Evolutionary conservation across 1,284 basidiomycete genomes (phyloP), one percentile per base, ranked within the genome.

Genomic region (Rhodotorula sp.): DNA sequence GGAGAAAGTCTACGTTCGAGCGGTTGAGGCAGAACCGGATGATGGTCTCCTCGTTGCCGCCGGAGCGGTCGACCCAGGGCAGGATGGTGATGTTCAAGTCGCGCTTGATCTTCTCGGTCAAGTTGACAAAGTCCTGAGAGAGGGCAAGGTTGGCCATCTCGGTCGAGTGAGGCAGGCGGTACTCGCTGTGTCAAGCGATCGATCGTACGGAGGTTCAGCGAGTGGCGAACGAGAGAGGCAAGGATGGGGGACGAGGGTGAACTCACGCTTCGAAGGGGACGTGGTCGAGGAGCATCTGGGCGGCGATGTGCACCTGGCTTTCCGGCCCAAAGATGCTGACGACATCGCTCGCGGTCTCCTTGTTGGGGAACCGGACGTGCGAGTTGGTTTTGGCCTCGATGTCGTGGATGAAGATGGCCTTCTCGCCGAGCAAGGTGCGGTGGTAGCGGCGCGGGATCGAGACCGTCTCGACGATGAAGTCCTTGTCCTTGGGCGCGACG

Each of bases 311-410:
- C 22, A 97, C 91, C 80, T 99, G 95, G 75, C 89, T 91, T 80
- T 98, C 94, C 26, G 95, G 95, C 2, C 95, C 95, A 79, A 94
- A 98, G 76, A 99, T 92, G 31, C 87, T 89, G 52, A 99, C 90
- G 44, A 91, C 84, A 77, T 95, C 93, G 55, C 90, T 93, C 5
- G 92, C 94, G 10, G 87, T 88, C 83, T 97, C 94, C 80, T 94
- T 94, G 81, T 94, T 92, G 6, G 95, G 94, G 85, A 98, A 98
- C 59, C 91, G 89, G 56, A 99, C 89, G 53, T 86, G 86, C 59
- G 92, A 97, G 79, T 94, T 96, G 22, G 94, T 98, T 85, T 97
- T 98, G 65, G 86, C 86, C 82, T 98, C 94, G 76, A 98, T 97
- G 79, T 99, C 94, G 77, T 89, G 92, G 70, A 98, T 92, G 80